A percentile compares a stretch with the other conserved stretches of the same genome.
Evolutionary conservation across 495 filamentous ascomycete genomes (phyloP).

Genomic region (Parmelia sp.): DNA sequence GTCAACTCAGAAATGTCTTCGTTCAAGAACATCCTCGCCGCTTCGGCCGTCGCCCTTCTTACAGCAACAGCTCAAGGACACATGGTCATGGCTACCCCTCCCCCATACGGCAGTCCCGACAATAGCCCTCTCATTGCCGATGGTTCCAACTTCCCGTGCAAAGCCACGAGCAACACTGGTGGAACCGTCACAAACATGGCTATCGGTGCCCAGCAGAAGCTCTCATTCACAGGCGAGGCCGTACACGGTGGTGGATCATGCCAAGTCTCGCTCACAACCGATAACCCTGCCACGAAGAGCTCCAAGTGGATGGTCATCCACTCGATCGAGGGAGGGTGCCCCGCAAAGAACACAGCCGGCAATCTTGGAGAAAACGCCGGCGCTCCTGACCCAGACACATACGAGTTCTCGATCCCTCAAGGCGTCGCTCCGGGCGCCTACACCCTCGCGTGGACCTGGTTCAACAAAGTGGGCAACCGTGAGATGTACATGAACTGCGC

Average conservation of each 20-base stretch:
- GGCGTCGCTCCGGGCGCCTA: constrained; percentile 50
- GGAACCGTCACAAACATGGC: constrained; percentile 10
- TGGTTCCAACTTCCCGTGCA: constrained; percentile 76
- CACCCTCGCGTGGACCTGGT: constrained; percentile 54
- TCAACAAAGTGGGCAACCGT: constrained; percentile 49
- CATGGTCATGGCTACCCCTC: constrained; percentile 62
- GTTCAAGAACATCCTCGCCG: constrained; percentile 30
- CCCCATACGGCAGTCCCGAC: constrained; percentile 55
- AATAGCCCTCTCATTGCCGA: constrained; percentile 54
- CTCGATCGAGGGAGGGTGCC: constrained; percentile 39
- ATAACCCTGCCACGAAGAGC: constrained; percentile 35
- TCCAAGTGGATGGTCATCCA: constrained; percentile 37
- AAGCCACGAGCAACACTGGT: constrained; percentile 29
- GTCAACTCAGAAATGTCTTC: constrained; percentile 19
- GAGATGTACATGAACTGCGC: constrained; percentile 62
- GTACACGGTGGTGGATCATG: constrained; percentile 34
- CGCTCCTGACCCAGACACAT: constrained; percentile 31
- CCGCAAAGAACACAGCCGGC: constrained; percentile 27
- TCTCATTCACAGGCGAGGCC: constrained; percentile 22
- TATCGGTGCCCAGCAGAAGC: constrained; percentile 9
- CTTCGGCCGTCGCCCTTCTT: constrained; percentile 44
- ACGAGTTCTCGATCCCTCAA: constrained; percentile 57
- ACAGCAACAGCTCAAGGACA: constrained; percentile 52
- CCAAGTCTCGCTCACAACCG: constrained; percentile 39
- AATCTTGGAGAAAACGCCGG: constrained; percentile 32